These are phyloP conservation scores for Endoconidiophora polonica DNA, from an alignment of 2,329 filamentous ascomycete genomes.

Conservation along the genomic window DNA sequence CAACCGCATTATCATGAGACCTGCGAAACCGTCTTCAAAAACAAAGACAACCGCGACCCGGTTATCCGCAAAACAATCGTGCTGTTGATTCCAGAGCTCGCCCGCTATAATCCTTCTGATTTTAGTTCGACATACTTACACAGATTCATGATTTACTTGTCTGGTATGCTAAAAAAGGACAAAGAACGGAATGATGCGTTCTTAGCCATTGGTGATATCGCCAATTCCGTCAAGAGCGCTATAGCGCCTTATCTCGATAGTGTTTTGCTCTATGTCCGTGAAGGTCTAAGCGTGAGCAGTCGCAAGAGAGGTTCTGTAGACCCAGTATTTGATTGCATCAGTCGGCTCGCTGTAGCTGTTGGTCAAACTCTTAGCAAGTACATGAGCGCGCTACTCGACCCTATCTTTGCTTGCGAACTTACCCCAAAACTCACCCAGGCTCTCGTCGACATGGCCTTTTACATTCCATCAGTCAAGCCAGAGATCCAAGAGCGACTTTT, in stretches of 20 bases:
- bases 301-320: slow-evolving; percentile 46
- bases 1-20: slow-evolving; percentile 82
- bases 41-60: slow-evolving; percentile 81
- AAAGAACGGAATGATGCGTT: slow-evolving; percentile 91
- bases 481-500: slow-evolving; percentile 87
- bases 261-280: slow-evolving; percentile 82
- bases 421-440: slow-evolving; percentile 90
- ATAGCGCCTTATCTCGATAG: slow-evolving; percentile 92
- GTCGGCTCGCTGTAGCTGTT: slow-evolving; percentile 84
- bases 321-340: slow-evolving; percentile 94
- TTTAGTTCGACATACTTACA: slow-evolving; percentile 80
- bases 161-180: slow-evolving; percentile 83
- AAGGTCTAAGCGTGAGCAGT: slow-evolving; percentile 71
- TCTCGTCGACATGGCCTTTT: slow-evolving; percentile 95
- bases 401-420: slow-evolving; percentile 91
- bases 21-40: slow-evolving; percentile 80
- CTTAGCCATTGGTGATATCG: slow-evolving; percentile 87
- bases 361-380: slow-evolving; percentile 96
- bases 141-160: slow-evolving; percentile 92
- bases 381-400: slow-evolving; percentile 86
- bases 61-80: slow-evolving; percentile 84
- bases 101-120: slow-evolving; percentile 79
- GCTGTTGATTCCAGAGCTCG: slow-evolving; percentile 77
- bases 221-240: slow-evolving; percentile 85
- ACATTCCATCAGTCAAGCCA: slow-evolving; percentile 84